A percentile compares a stretch with the other conserved stretches of the same genome.
phyloP scores from a whole-genome alignment of 441 rosid genomes.

The Erodium moschatum region DNA sequence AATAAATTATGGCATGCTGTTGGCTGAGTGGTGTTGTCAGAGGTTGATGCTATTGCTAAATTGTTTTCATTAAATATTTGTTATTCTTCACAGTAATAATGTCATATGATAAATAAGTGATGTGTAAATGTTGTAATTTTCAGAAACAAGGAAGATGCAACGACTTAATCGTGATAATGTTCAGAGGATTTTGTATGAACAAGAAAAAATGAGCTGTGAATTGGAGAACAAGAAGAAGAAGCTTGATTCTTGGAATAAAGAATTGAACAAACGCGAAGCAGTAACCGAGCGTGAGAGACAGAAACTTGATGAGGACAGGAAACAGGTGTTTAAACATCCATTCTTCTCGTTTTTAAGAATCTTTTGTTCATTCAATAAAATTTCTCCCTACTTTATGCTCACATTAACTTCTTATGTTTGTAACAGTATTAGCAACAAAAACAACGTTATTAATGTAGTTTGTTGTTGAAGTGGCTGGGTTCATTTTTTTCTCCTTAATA shows the following conservation, averaged over 20 bases:
- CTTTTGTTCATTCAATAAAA: not conserved
- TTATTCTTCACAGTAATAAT: not conserved
- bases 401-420: not conserved
- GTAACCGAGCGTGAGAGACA: conserved; percentile 70
- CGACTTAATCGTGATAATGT: conserved; percentile 46
- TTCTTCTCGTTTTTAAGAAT: not conserved
- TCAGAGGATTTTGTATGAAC: conserved; percentile 50
- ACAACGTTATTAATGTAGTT: not conserved
- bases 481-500: not conserved
- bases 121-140: conserved; percentile 16
- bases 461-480: not conserved
- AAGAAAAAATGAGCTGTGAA: conserved; percentile 44
- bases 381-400: not conserved
- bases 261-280: conserved; percentile 61
- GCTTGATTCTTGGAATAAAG: conserved; percentile 46
- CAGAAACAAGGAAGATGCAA: conserved; percentile 76
- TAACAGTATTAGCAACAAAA: not conserved
- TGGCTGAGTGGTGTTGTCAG: not conserved
- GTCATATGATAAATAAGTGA: conserved; percentile 1
- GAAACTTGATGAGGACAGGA: conserved; percentile 72
- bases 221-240: conserved; percentile 53
- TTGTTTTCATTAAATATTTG: conserved; percentile 1
- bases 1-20: not conserved
- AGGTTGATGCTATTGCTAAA: not conserved
- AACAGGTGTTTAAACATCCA: conserved; percentile 37